Percentiles rank a stretch among this genome's conserved stretches.
These are phyloP conservation scores for Sclerotinia spermophila DNA, from an alignment of 2,329 filamentous ascomycete genomes.

Conservation along the genomic window DNA sequence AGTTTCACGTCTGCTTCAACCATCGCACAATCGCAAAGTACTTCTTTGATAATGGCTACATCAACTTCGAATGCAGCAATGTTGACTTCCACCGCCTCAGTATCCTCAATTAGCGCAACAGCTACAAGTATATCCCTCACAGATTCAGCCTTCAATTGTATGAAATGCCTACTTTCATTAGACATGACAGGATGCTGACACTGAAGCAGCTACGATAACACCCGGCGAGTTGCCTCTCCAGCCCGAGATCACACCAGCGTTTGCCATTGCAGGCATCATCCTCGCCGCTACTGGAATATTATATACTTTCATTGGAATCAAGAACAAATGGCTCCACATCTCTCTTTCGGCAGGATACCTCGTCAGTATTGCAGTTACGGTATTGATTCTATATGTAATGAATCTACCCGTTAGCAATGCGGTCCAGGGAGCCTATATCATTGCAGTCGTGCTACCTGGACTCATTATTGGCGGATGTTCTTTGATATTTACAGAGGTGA, in stretches of 20 bases:
- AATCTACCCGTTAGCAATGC: constrained; percentile 68
- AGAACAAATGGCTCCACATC: constrained; percentile 73
- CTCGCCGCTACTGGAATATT: constrained; percentile 68
- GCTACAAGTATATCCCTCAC: neutral
- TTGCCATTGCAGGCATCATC: constrained; percentile 73
- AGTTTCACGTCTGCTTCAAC: neutral
- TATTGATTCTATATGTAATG: constrained; percentile 88
- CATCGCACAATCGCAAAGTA: neutral
- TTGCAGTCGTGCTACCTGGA: constrained; percentile 71
- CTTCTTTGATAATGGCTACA: neutral
- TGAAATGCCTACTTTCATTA: neutral
- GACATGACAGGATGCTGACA: constrained; percentile 7
- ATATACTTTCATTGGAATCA: constrained; percentile 76
- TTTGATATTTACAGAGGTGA: constrained; percentile 78
- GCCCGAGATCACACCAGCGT: constrained; percentile 74
- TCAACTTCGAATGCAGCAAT: constrained; percentile 6
- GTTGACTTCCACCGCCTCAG: neutral
- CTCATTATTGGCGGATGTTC: constrained; percentile 69
- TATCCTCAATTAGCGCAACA: neutral
- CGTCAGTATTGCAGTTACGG: constrained; percentile 67
- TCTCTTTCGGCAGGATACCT: constrained; percentile 78
- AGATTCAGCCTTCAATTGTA: constrained; percentile 13
- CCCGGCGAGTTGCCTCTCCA: constrained; percentile 62
- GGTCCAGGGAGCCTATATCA: constrained; percentile 82
- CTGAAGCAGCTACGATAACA: constrained; percentile 29